These are phyloP conservation scores for Periconia macrospinosa DNA, from an alignment of 2,329 filamentous ascomycete genomes.

Conservation along the genomic window DNA sequence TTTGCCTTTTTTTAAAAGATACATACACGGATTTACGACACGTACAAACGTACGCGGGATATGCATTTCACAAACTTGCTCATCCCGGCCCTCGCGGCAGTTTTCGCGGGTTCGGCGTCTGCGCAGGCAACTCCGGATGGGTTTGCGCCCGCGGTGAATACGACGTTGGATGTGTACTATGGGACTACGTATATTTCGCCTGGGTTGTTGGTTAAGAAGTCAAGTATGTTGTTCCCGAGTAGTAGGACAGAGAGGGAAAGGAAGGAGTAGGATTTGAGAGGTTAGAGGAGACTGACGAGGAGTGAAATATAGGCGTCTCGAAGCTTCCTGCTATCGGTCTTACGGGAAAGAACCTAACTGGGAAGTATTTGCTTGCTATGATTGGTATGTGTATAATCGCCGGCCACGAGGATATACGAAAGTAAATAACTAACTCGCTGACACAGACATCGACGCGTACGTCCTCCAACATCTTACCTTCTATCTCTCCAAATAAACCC, in stretches of 20 bases:
- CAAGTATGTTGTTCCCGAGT: constrained; percentile 13
- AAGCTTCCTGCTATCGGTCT: constrained; percentile 27
- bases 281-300: background rate
- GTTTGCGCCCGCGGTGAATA: constrained; percentile 24
- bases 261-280: background rate
- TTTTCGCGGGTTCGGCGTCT: background rate
- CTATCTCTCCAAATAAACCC: background rate
- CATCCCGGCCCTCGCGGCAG: constrained; percentile 2
- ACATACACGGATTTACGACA: no score
- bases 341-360: constrained; percentile 21
- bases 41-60: no score
- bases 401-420: background rate
- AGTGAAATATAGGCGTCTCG: constrained; percentile 12
- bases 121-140: constrained; percentile 24
- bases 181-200: constrained; percentile 31
- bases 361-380: constrained; percentile 33
- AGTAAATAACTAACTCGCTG: background rate
- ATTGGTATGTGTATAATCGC: constrained; percentile 19
- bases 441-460: constrained; percentile 10
- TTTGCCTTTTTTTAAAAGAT: no score
- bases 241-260: background rate
- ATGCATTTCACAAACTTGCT: no score
- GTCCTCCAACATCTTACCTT: constrained; percentile 3
- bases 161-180: constrained; percentile 33
- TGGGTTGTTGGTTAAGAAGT: constrained; percentile 30